Conservation (phyloP, 805 yeast genomes). For the Kregervanrija pseudodelftensis region DNA sequence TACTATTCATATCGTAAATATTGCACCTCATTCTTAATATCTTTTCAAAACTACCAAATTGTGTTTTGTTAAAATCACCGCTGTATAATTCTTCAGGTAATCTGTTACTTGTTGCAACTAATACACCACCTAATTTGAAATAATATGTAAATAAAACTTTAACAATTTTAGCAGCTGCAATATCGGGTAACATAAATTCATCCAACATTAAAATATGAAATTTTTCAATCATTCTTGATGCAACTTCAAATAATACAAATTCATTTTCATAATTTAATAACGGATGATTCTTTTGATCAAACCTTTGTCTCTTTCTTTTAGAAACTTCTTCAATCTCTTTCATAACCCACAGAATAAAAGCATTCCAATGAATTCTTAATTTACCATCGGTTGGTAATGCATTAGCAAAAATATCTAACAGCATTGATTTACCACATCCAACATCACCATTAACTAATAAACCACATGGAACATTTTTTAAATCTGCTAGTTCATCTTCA, state of each 20-base stretch:
- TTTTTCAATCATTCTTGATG: slow-evolving; percentile 51
- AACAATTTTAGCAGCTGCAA: slow-evolving; percentile 65
- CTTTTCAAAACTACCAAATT: slow-evolving; percentile 49
- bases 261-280: slow-evolving; percentile 47
- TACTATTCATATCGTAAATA: slow-evolving; percentile 54
- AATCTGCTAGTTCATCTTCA: slow-evolving; percentile 42
- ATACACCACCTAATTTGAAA: slow-evolving; percentile 67
- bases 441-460: slow-evolving; percentile 57
- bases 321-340: slow-evolving; percentile 52
- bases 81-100: slow-evolving; percentile 67
- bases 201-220: slow-evolving; percentile 58
- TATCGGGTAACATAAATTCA: slow-evolving; percentile 72
- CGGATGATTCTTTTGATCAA: slow-evolving; percentile 26
- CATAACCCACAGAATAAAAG: slow-evolving; percentile 63
- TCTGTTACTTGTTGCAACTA: slow-evolving; percentile 68
- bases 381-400: slow-evolving; percentile 58
- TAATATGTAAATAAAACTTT: slow-evolving; percentile 59
- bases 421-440: slow-evolving; percentile 70
- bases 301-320: slow-evolving; percentile 30
- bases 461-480: slow-evolving; percentile 56
- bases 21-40: slow-evolving; percentile 54
- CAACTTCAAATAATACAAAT: slow-evolving; percentile 57
- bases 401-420: slow-evolving; percentile 65
- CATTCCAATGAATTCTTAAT: slow-evolving; percentile 64
- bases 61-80: slow-evolving; percentile 52